Conservation (phyloP, 73 alveolate species). For the Loxodes magnus region DNA sequence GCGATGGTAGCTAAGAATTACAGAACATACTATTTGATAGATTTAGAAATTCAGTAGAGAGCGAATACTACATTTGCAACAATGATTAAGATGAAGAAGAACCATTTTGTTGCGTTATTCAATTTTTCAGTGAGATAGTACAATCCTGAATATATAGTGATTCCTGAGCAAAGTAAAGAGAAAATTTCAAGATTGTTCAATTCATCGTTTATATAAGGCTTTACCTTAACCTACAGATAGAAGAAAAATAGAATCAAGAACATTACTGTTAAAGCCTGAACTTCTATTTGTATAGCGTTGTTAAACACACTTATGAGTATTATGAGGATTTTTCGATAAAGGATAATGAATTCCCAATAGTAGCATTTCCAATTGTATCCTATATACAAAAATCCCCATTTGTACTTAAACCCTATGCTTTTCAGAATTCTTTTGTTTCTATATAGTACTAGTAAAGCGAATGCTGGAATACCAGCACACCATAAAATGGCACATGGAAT, state of each 20-base stretch:
- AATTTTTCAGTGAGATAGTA: conserved; percentile 12
- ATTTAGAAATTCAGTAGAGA: conserved; percentile 18
- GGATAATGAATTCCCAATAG: conserved; percentile 35
- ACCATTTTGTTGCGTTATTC: conserved; percentile 17
- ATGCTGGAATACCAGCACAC: conserved; percentile 22
- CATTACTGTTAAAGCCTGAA: conserved; percentile 9
- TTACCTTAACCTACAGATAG: neutral
- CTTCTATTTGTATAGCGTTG: neutral
- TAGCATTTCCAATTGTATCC: conserved; percentile 35
- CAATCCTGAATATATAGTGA: conserved; percentile 51
- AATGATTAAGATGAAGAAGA: conserved; percentile 18
- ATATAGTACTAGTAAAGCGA: conserved; percentile 11
- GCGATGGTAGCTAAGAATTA: no score
- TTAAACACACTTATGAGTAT: conserved; percentile 10
- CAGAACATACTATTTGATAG: no score
- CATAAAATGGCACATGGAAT: conserved; percentile 12
- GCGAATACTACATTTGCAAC: conserved; percentile 20
- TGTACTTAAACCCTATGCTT: conserved; percentile 17
- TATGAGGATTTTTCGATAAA: conserved; percentile 9
- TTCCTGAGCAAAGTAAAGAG: conserved; percentile 5
- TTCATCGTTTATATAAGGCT: neutral
- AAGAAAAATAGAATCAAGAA: neutral
- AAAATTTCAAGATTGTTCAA: neutral
- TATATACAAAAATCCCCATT: conserved; percentile 32
- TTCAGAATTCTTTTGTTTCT: conserved; percentile 11